Conservation (phyloP, 2,329 filamentous ascomycete species). For the Venturia nashicola region DNA sequence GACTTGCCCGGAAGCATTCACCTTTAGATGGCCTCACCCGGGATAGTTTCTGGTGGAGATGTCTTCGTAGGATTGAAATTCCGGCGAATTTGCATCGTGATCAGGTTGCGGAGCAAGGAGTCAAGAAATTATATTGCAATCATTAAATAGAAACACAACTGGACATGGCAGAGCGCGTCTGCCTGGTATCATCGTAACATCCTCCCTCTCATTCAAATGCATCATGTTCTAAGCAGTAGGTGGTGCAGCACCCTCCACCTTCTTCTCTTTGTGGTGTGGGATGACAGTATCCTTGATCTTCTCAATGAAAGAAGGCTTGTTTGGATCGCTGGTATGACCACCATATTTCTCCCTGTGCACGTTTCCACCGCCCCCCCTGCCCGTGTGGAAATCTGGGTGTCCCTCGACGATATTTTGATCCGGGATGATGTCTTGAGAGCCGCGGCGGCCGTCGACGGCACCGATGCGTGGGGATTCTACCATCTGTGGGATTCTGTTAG, state of each 20-base stretch:
- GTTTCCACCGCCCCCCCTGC: constrained; percentile 35
- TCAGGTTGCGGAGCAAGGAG: too few species aligned
- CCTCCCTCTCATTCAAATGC: not conserved
- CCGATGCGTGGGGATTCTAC: constrained; percentile 22
- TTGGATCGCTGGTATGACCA: constrained; percentile 27
- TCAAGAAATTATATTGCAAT: not conserved
- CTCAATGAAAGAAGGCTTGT: constrained; percentile 25
- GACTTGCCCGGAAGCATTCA: too few species aligned
- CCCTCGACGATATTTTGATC: constrained; percentile 28
- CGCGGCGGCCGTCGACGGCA: constrained; percentile 16
- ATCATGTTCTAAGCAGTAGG: not conserved
- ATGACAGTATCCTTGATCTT: constrained; percentile 31
- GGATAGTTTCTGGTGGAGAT: too few species aligned
- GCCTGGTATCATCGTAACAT: constrained; percentile 1
- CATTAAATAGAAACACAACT: not conserved
- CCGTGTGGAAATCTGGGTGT: constrained; percentile 35
- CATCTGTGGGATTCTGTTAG: constrained; percentile 21
- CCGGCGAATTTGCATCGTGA: too few species aligned
- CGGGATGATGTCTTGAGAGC: constrained; percentile 30
- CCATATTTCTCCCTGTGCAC: constrained; percentile 35
- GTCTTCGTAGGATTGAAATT: too few species aligned
- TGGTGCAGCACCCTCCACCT: not conserved
- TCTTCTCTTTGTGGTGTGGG: constrained; percentile 2
- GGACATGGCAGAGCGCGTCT: not conserved
- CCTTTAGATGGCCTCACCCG: too few species aligned